Evolutionary conservation across 352 stramenopile genomes (phyloP), one percentile per base, ranked within the genome.

Genomic region (Phytopythium vexans): DNA sequence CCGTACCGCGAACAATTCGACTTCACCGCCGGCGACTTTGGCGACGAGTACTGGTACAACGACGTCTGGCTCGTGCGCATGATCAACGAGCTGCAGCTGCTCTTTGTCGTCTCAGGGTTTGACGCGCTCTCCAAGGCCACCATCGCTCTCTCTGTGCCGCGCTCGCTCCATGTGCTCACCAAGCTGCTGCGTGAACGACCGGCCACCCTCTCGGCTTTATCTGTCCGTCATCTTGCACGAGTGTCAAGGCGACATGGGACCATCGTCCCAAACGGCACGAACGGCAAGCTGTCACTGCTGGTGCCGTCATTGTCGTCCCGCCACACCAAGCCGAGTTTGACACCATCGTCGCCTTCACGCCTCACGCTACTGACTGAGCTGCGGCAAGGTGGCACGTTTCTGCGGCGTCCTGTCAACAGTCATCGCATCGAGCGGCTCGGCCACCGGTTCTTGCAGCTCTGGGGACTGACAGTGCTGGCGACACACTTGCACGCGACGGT

Each of bases 1-100:
- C 14, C 47, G 37, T 68, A 73, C 41, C 32, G 49, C 5, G 11
- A 37, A 3, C 42, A 49, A 6, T 73, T 60, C 45, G 47, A 64
- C 40, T 40, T 38, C 16, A 4, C 16, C 0, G 31, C 15, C 11
- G 16, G 47, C 10, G 49, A 64, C 52, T 58, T 73, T 51, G 54
- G 55, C 8, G 35, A 45, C 10, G 32, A 40, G 12, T 42, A 33
- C 33, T 77, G 64, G 68, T 73, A 62, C 46, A 46, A 55, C 32
- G 56, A 74, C 54, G 35, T 36, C 11, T 72, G 61, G 64, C 66
- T 68, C n/a, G 58, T 59, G 15, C 47, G 54, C 36, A 58, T 63
- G 44, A 49, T 64, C 36, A 67, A 64, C 44, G 60, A 74, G 37
- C 56, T 74, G 16, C 52, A 51, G 6, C 46, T 77, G 32, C 49